Evolutionary conservation across 208 protist genomes (phyloP).

Genomic region (Kentomonas sorsogonicus): DNA sequence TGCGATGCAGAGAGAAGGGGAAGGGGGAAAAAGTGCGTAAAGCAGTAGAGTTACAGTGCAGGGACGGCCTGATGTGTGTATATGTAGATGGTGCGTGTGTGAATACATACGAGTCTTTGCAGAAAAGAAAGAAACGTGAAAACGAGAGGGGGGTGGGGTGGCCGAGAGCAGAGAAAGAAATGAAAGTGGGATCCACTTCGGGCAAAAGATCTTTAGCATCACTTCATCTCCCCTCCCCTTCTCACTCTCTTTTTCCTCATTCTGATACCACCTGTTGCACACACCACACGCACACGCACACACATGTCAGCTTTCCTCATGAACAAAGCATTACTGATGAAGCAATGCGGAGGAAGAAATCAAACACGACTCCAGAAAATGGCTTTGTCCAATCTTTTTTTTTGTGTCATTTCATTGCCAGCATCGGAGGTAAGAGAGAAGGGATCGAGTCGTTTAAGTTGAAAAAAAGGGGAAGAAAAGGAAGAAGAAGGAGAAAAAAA

Average conservation of each 20-base stretch:
- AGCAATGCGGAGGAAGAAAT: not conserved
- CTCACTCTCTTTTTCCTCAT: too few relatives aligned
- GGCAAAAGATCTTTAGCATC: too few relatives aligned
- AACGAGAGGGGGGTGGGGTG: constrained; percentile 37
- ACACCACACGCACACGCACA: not conserved
- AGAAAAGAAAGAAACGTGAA: constrained; percentile 3
- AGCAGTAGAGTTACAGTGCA: too few relatives aligned
- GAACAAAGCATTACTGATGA: not conserved
- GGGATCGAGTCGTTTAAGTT: not conserved
- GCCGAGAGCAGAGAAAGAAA: too few relatives aligned
- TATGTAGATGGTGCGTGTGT: not conserved
- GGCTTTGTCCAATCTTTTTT: not conserved
- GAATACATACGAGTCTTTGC: not conserved
- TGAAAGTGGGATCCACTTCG: too few relatives aligned
- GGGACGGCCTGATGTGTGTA: not conserved
- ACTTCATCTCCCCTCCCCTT: too few relatives aligned
- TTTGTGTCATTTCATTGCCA: constrained; percentile 14
- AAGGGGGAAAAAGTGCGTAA: too few relatives aligned
- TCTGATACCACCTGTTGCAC: too few relatives aligned
- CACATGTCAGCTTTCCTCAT: not conserved
- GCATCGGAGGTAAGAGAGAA: not conserved
- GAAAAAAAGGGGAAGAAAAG: not conserved
- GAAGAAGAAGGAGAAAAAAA: not conserved
- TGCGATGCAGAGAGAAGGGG: too few relatives aligned
- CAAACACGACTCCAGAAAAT: not conserved